Percentiles rank a stretch among this genome's conserved stretches.
Conservation (phyloP, 1,139 yeast genomes). For the Taiozyma sp. region DNA sequence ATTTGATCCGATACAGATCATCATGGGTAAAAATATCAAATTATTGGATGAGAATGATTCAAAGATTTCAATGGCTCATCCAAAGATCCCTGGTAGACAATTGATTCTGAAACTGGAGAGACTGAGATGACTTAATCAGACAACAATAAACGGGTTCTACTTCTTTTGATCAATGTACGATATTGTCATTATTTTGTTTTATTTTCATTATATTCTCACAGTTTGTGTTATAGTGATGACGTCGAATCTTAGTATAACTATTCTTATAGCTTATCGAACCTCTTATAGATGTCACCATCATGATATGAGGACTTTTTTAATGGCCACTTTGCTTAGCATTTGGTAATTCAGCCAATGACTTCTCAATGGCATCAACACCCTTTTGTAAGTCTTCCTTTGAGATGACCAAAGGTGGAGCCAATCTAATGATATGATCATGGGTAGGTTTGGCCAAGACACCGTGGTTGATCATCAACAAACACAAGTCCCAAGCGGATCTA, state of each 20-base stretch:
- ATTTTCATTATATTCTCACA: no score
- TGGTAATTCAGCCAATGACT: conserved; percentile 42
- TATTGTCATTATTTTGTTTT: no score
- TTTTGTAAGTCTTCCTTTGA: conserved; percentile 77
- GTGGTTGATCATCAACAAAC: conserved; percentile 78
- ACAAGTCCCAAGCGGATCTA: conserved; percentile 93
- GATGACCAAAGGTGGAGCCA: conserved; percentile 94
- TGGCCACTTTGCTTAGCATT: conserved; percentile 23
- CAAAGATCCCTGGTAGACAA: conserved; percentile 60
- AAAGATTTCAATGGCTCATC: conserved; percentile 63
- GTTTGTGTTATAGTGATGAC: no score
- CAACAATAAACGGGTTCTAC: no score
- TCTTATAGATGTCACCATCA: no score
- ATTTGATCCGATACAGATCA: conserved; percentile 56
- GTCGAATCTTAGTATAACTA: no score
- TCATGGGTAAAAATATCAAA: conserved; percentile 62
- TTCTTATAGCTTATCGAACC: no score
- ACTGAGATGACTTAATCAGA: neutral
- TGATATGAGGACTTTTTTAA: conserved; percentile 2
- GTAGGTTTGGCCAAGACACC: conserved; percentile 97
- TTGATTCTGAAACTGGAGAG: conserved; percentile 29
- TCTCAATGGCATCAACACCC: conserved; percentile 71
- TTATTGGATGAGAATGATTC: conserved; percentile 40
- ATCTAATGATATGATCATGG: conserved; percentile 90
- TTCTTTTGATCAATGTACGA: neutral